These are phyloP conservation scores for Macroventuria anomochaeta DNA, from an alignment of 2,329 filamentous ascomycete species.

Conservation along the genomic window DNA sequence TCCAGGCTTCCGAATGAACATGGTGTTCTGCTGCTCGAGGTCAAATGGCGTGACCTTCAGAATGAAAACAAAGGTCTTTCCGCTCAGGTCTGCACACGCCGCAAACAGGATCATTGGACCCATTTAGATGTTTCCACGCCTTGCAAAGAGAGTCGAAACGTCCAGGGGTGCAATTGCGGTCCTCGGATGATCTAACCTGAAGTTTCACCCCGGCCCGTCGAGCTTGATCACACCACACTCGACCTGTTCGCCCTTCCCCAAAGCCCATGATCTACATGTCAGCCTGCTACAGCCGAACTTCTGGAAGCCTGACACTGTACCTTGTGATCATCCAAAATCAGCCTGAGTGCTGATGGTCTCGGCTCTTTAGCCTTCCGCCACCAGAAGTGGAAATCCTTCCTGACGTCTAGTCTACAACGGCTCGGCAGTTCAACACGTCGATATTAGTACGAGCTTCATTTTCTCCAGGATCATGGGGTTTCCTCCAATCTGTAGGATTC, in stretches of 20 bases:
- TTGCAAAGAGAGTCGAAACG: neutral
- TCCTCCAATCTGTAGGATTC: conserved; percentile 15
- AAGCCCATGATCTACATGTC: neutral
- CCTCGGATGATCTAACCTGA: neutral
- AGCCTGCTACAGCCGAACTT: neutral
- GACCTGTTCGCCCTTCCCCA: conserved; percentile 4
- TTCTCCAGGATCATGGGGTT: conserved; percentile 5
- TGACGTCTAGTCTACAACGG: neutral
- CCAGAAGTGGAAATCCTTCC: conserved; percentile 14
- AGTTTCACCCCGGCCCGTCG: neutral
- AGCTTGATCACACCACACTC: conserved; percentile 6
- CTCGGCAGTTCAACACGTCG: conserved; percentile 4
- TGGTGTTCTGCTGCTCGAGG: no score
- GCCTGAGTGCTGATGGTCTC: neutral
- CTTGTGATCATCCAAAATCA: conserved; percentile 2
- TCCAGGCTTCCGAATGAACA: no score
- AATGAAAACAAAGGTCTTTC: neutral
- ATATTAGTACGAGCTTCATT: conserved; percentile 10
- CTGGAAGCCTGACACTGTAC: neutral
- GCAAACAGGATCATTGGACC: neutral
- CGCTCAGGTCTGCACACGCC: neutral
- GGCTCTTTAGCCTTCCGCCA: conserved; percentile 10
- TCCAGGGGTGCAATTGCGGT: neutral
- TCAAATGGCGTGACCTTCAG: neutral
- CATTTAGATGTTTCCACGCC: neutral